phyloP scores from a whole-genome alignment of 2,329 filamentous ascomycete species.

The Alternaria gaisen region DNA sequence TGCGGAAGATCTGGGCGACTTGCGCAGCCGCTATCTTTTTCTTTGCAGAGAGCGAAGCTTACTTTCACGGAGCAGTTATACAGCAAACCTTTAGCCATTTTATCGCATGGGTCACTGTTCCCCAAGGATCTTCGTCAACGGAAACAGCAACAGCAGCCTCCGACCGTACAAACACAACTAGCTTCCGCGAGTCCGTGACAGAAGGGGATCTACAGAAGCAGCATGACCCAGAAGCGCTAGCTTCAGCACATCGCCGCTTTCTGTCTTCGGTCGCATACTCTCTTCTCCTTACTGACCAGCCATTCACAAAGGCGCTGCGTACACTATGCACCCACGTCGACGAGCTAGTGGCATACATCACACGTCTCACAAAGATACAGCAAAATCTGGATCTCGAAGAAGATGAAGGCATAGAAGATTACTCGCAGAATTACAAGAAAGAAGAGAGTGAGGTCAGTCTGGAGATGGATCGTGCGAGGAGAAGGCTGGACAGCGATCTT shows the following conservation, averaged over 20 bases:
- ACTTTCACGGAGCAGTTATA: conserved; percentile 90
- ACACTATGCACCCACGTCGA: conserved; percentile 78
- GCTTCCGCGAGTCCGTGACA: conserved; percentile 11
- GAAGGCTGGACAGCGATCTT: conserved; percentile 71
- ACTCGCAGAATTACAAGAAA: conserved; percentile 60
- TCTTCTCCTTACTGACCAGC: conserved; percentile 70
- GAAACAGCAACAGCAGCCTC: conserved; percentile 15
- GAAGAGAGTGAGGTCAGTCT: conserved; percentile 75
- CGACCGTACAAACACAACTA: conserved; percentile 9
- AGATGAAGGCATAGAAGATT: conserved; percentile 79
- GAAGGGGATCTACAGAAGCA: conserved; percentile 38
- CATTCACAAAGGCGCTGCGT: conserved; percentile 72
- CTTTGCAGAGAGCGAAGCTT: conserved; percentile 84
- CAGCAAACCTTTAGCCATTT: conserved; percentile 83
- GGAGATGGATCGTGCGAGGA: conserved; percentile 71
- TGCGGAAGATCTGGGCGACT: conserved; percentile 90
- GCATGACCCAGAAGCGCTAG: conserved; percentile 85
- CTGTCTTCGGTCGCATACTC: conserved; percentile 72
- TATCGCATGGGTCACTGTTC: conserved; percentile 71
- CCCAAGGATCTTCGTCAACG: conserved; percentile 11
- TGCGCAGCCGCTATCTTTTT: conserved; percentile 89
- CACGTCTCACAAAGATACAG: conserved; percentile 79
- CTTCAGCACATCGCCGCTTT: conserved; percentile 80
- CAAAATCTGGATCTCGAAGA: conserved; percentile 80
- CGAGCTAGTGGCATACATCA: conserved; percentile 78